These are phyloP conservation scores for Pisolithus sp. DNA, from an alignment of 768 basidiomycete species.

Conservation along the genomic window DNA sequence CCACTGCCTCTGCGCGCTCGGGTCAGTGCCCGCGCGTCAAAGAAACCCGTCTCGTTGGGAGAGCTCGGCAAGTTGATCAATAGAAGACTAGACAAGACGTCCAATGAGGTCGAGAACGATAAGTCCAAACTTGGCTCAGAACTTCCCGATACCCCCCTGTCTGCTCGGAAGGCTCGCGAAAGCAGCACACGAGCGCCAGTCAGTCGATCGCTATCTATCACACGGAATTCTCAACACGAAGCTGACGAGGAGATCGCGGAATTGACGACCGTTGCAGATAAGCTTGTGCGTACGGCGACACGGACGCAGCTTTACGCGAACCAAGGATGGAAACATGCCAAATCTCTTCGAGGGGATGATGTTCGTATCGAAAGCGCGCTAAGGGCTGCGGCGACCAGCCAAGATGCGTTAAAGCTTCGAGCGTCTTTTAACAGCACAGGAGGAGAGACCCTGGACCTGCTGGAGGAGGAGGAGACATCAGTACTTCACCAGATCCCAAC, in stretches of 20 bases:
- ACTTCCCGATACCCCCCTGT: background rate
- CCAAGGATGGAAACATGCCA: slow-evolving; percentile 33
- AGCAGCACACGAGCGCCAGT: background rate
- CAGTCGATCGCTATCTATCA: background rate
- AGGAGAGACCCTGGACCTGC: slow-evolving; percentile 9
- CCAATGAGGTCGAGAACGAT: background rate
- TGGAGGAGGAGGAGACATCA: slow-evolving; percentile 9
- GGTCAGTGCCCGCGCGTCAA: background rate
- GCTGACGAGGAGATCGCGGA: slow-evolving; percentile 3
- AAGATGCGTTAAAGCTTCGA: slow-evolving; percentile 21
- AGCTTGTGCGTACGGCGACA: slow-evolving; percentile 30
- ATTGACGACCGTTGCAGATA: slow-evolving; percentile 19
- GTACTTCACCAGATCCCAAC: slow-evolving; percentile 20
- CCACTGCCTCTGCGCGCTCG: slow-evolving; percentile 24
- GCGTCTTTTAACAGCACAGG: slow-evolving; percentile 20
- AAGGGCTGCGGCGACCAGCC: slow-evolving; percentile 4
- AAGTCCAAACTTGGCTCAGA: background rate
- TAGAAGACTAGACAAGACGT: background rate
- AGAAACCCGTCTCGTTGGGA: background rate
- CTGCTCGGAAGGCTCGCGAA: background rate
- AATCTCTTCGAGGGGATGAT: slow-evolving; percentile 33
- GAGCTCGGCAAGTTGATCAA: background rate
- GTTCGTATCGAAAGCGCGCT: slow-evolving; percentile 29
- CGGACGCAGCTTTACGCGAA: slow-evolving; percentile 17
- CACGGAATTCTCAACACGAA: background rate